phyloP scores from a whole-genome alignment of 352 stramenopile genomes.

The Globisporangium radiosum region DNA sequence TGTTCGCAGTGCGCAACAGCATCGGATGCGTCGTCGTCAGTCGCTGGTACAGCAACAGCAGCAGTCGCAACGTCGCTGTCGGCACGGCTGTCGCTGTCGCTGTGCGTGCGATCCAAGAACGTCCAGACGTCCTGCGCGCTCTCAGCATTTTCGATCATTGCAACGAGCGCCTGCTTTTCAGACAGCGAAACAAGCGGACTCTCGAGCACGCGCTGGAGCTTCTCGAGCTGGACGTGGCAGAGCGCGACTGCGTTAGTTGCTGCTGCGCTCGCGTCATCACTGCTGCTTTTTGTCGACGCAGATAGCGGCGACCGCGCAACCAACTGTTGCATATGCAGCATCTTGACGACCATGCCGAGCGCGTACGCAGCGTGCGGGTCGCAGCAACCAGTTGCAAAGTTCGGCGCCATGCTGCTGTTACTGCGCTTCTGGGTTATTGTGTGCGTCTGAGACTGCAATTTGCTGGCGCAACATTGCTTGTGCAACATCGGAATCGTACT shows the following conservation, averaged over 20 bases:
- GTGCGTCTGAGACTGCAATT: no score
- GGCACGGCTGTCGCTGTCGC: not conserved
- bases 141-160: conserved; percentile 13
- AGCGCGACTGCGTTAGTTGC: not conserved
- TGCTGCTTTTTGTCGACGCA: no score
- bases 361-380: conserved; percentile 29
- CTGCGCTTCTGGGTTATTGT: not conserved
- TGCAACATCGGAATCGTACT: no score
- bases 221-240: conserved; percentile 10
- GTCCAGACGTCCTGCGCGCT: conserved; percentile 9
- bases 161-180: conserved; percentile 12
- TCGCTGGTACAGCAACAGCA: not conserved
- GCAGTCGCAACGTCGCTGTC: not conserved
- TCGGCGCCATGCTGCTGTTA: conserved; percentile 6
- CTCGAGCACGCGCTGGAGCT: conserved; percentile 13
- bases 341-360: conserved; percentile 24
- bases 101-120: conserved; percentile 4
- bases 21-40: not conserved
- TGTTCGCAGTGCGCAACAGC: not conserved
- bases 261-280: not conserved
- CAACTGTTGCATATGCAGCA: conserved; percentile 4
- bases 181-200: conserved; percentile 5
- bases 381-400: conserved; percentile 2
- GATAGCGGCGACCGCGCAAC: not conserved
- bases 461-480: no score